Evolutionary conservation across 257 asterid species (phyloP).

Genomic region (Solanum phureja): DNA sequence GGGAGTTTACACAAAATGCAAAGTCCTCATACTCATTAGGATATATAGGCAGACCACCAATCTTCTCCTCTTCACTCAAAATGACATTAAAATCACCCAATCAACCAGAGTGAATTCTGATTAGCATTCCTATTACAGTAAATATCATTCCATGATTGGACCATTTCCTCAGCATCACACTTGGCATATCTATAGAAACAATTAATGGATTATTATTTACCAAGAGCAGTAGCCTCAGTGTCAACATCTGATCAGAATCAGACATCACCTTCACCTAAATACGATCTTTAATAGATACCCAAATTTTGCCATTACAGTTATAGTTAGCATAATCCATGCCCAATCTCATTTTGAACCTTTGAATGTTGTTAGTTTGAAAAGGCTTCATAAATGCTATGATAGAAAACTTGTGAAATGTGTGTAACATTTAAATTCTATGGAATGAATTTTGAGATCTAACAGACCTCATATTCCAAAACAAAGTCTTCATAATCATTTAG

Average conservation of each 20-base stretch:
- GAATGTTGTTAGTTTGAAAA: no score
- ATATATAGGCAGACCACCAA: not conserved
- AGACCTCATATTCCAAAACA: not conserved
- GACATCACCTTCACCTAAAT: not conserved
- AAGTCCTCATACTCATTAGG: not conserved
- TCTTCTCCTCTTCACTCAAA: not conserved
- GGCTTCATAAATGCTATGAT: not conserved
- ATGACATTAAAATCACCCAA: not conserved
- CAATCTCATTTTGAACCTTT: no score
- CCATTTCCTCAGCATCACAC: not conserved
- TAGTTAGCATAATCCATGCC: not conserved
- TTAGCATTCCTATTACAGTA: not conserved
- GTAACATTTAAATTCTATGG: not conserved
- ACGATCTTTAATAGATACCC: not conserved
- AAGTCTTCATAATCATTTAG: no score
- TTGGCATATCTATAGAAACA: not conserved
- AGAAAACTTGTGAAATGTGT: no score
- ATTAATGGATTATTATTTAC: not conserved
- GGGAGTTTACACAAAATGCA: not conserved
- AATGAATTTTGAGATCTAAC: not conserved
- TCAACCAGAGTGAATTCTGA: not conserved
- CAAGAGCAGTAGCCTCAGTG: not conserved
- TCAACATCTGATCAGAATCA: not conserved
- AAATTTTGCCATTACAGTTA: not conserved
- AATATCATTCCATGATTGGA: not conserved